Base-by-base conservation (phyloP, 1,284 basidiomycete species). In the Ceraceosorus bombacis region DNA sequence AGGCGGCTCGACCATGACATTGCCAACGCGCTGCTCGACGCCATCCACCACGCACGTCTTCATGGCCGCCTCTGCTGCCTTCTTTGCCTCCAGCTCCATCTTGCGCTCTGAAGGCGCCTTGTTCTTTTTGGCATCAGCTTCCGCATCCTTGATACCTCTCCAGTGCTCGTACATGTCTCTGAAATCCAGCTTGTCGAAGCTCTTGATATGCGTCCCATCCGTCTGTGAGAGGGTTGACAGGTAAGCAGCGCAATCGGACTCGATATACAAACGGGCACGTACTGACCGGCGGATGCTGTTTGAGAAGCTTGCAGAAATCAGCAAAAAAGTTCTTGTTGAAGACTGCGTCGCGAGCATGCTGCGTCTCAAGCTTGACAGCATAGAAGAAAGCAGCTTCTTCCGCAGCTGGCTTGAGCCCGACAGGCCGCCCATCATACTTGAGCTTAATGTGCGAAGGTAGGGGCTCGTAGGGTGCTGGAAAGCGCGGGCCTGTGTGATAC, bases 351-450 rank as follows among this genome's bases (percentile, higher is more conserved):
- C 88, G 83, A 4, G 89, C 90, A 74, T 99, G 93, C 67, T 94
- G 90, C 3, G 90, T 89, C 78, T 94, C 91, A 57, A 98, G 76
- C 81, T 98, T 85, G 39, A 91, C 89, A 38, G 83, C 95, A 73
- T 94, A 98, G 80, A 98, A 99, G 43, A 89, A 88, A 51, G 95
- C 95, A 49, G 98, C 93, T 79, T 99, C 95, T 79, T 99, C 95
- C 1, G 93, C 83, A 68, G 88, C 89, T 10, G 84, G 85, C 10
- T 90, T 85, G 17, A 99, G 85, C 61, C 86, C 82, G 49, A 97
- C 84, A 5, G 82, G 78, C 77, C 87, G 85, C 89, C 93, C 94
- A 67, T 94, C 85, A 79, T 98, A 99, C 77, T 88, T 89, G 89
- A 99, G 90, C 82, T 89, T 95, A 78, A 97, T 85, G 72, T 86